Evolutionary conservation across 2,329 filamentous ascomycete genomes (phyloP), one percentile per base, ranked within the genome.

Genomic region (Neofusicoccum sp.): DNA sequence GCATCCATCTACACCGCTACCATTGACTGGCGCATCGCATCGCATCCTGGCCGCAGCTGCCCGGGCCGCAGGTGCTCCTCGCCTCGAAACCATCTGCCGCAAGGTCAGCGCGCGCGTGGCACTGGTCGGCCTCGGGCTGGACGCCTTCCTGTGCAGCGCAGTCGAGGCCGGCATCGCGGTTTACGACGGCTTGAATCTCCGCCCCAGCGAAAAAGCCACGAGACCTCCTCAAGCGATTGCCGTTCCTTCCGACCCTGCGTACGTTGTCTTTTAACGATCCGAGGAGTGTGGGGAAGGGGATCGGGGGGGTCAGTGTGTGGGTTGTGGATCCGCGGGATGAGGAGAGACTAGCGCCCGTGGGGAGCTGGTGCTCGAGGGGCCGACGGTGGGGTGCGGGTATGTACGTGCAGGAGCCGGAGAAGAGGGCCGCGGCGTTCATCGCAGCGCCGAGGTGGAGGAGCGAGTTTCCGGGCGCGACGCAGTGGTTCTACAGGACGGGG

Each of bases 281-380:
- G 0, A 22, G 50, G 3, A 31, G 43, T 12, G 16, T 56, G 12
- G 50, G 50, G 7, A n/a, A 5, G 7, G 31, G 16, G n/a, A 28
- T 47, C 0, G 4, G 5, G 1, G 22, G 28, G 3, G 50, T 56
- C 16, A n/a, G 28, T 5, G 50, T 12, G 2, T 56, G 50, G 76
- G 64, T 79, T 16, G 71, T 74, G 1, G 67, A 74, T 37, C 69
- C 72, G 6, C 1, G 2, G 1, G 2, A 28, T 3, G 68, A 69
- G 9, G 68, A 75, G 37, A 70, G 69, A 9, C 64, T 75, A 14
- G 69, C 72, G 29, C 73, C 73, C 0, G 73, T 75, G 22, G 73
- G 73, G 74, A 76, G 45, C 45, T 76, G 9, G 66, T 75, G 4
- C 69, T 76, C 11, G 73, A 75, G 66, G 73, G 74, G 0, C 73